Conservation (phyloP, 2,329 filamentous ascomycete genomes). For the Helotiales sp. region DNA sequence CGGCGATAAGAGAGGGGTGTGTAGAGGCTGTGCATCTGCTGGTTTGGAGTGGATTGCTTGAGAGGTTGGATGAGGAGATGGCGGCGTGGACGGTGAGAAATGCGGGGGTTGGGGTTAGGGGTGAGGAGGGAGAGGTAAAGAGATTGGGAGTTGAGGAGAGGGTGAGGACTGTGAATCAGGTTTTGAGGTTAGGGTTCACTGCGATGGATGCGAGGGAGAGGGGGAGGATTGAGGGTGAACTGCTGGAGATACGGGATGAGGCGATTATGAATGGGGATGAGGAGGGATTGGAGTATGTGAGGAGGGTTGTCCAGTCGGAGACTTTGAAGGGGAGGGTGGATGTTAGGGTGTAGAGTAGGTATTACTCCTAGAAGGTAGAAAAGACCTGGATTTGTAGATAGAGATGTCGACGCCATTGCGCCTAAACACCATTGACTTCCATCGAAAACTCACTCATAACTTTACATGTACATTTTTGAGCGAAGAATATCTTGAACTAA, state of each 20-base stretch:
- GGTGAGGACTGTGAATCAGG: constrained; percentile 25
- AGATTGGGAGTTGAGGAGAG: constrained; percentile 28
- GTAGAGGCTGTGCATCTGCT: constrained; percentile 33
- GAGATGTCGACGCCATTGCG: too few relatives aligned
- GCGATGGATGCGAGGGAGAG: constrained; percentile 1
- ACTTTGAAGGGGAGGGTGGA: constrained; percentile 8
- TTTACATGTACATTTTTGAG: too few relatives aligned
- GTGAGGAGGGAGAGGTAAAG: constrained; percentile 14
- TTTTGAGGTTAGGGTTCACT: constrained; percentile 19
- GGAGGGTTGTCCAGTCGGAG: constrained; percentile 7
- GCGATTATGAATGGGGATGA: constrained; percentile 16
- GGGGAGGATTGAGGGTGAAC: constrained; percentile 11
- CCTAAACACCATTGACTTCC: too few relatives aligned
- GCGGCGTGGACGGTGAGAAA: constrained; percentile 31
- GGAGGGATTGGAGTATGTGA: constrained; percentile 23
- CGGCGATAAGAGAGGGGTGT: constrained; percentile 33
- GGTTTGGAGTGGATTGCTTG: constrained; percentile 26
- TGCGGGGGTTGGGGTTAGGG: constrained; percentile 25
- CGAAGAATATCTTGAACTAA: too few relatives aligned
- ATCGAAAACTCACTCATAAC: too few relatives aligned
- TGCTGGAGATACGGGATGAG: constrained; percentile 25
- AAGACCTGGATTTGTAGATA: too few relatives aligned
- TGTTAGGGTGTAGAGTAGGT: not conserved
- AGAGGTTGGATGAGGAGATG: constrained; percentile 27
- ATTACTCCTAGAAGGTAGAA: too few relatives aligned